Evolutionary conservation across 2,329 filamentous ascomycete species (phyloP).

Genomic region (Albophoma yamanashiensis): DNA sequence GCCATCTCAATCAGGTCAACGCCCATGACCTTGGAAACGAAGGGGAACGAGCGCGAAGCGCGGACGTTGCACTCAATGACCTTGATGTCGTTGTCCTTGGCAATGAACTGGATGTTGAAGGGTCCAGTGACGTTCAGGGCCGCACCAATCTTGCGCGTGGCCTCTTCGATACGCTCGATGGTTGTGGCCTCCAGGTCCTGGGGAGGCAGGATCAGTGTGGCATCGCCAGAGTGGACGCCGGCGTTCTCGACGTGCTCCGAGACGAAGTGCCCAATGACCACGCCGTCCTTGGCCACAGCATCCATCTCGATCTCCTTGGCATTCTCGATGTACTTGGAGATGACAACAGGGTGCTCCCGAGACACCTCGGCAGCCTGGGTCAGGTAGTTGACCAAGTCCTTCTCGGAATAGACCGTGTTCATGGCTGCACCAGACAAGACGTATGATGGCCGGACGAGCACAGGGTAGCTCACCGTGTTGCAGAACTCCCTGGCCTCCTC

Average conservation of each 20-base stretch:
- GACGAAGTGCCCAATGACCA: conserved; percentile 89
- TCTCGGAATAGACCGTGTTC: conserved; percentile 97
- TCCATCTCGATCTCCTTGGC: conserved; percentile 99
- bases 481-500: conserved; percentile 85
- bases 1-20: conserved; percentile 98
- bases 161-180: conserved; percentile 83
- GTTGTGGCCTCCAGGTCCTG: conserved; percentile 88
- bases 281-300: conserved; percentile 82
- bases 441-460: conserved; percentile 91
- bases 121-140: conserved; percentile 93
- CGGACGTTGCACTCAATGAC: conserved; percentile 99
- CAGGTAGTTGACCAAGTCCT: conserved; percentile 81
- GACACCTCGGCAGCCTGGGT: conserved; percentile 89
- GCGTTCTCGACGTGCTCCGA: conserved; percentile 99
- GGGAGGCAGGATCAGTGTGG: conserved; percentile 86
- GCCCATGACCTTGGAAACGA: conserved; percentile 97
- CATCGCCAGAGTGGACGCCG: conserved; percentile 96
- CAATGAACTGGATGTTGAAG: conserved; percentile 99
- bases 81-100: conserved; percentile 99
- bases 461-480: conserved; percentile 79
- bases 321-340: conserved; percentile 99
- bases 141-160: conserved; percentile 87
- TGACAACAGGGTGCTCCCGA: conserved; percentile 90
- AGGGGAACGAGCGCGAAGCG: conserved; percentile 92
- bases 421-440: conserved; percentile 95